Evolutionary conservation across 2,329 filamentous ascomycete species (phyloP), one percentile per base, ranked within the genome.

Genomic region (Aureobasidium mangrovei): DNA sequence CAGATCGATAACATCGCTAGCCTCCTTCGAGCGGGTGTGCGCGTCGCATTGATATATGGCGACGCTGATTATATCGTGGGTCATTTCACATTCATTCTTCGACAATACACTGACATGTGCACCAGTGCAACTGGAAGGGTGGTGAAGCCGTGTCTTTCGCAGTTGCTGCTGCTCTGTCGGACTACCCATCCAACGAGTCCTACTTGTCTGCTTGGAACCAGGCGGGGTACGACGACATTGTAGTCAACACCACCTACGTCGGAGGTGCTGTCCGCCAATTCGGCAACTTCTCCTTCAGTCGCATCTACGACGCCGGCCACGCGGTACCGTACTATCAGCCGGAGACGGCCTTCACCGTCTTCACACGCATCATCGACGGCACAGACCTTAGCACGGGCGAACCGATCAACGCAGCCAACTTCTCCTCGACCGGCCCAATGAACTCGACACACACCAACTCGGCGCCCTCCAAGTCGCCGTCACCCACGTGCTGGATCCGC

Each of bases 141-240:
- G 88, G 86, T 35, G 79, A 93, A 68, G 82, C 84, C 1, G 75
- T 88, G 40, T 86, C 84, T 2, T 73, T 88, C 3, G 76, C 77
- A 4, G 71, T 89, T 0, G 72, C 75, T 8, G 69, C 75, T 54
- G 56, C 60, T 2, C 53, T 58, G 6, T 33, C 46, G 63, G 58
- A 26, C 44, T 66, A 7, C 45, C 61, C 32, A 54, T 54, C 35
- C 57, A 57, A 28, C 59, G 24, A n/a, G 1, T 53, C 47, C 8
- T 82, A 85, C 59, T 69, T 74, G 0, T 67, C 70, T 1, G 68
- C 71, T 29, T 93, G 91, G 65, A 71, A 76, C 1, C 67, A 72
- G 0, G 83, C 88, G 0, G 87, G 86, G 0, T 93, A 93, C 65
- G 79, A 81, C 0, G 81, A 84, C 10, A 82, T 93, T 58, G 72